Evolutionary conservation across 768 basidiomycete species (phyloP), one percentile per base, ranked within the genome.

Genomic region (Kwoniella botswanensis): DNA sequence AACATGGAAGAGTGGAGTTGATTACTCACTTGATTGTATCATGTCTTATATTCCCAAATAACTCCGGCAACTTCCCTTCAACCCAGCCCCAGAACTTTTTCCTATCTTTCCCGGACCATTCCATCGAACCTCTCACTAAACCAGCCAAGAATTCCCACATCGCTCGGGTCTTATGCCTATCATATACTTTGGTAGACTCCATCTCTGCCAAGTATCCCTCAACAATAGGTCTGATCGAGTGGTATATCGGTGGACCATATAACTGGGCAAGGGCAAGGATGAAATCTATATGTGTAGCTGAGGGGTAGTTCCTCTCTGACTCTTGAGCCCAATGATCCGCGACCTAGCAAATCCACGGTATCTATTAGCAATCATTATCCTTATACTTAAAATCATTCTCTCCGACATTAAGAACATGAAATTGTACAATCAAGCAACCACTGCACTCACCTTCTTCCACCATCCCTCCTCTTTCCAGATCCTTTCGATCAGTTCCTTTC

Each of bases 61-160:
- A 88, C 43, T 85, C 84, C 64, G 89, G 86, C 44, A 95, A 82
- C 57, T 88, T 88, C 44, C 86, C 82, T 5, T 85, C 84, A 42
- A 90, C 84, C 94, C 94, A 96, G 52, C 83, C 73, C 93, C 92
- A 94, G 4, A 95, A 82, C 50, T 84, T 82, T 60, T 88, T 84
- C 29, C 86, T 86, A 46, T 85, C 82, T 50, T 84, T 82, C 65
- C 86, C 86, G 0, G 88, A 85, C 94, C 94, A 96, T 77, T 95
- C 92, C 82, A 94, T 94, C 15, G 91, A 89, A 43, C 93, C 93
- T 72, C 93, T 88, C 66, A 92, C 83, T 59, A 93, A 77, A 22
- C 93, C 94, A 44, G 88, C 86, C 29, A 94, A 80, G 42, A 94
- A 86, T 82, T 97, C 94, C 4, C 93, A 93, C 26, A 90, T 90